Base-by-base conservation (phyloP, 2,329 filamentous ascomycete genomes). In the Myriangium duriaei region DNA sequence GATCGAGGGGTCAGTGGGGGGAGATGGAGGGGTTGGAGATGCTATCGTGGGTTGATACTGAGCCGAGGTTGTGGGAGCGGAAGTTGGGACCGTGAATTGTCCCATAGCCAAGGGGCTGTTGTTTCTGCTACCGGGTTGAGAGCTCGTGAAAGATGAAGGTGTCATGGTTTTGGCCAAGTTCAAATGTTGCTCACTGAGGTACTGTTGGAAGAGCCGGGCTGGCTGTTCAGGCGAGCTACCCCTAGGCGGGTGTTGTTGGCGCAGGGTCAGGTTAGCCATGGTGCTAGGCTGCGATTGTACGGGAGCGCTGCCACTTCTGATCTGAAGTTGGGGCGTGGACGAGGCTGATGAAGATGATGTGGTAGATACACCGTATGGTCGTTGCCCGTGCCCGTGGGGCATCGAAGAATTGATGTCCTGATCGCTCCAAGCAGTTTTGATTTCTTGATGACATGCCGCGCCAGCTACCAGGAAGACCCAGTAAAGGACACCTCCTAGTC, bases 401-500 rank as follows among this genome's bases (percentile, higher is more conserved):
- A 26, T n/a, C 7, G 21, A 7, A 7, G 21, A 7, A 7, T 26
- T 26, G 21, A 26, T 7, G n/a, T 26, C 21, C 7, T 26, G 21
- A 7, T 26, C 21, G 21, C 21, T 26, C 7, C 7, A 7, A 26
- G 21, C n/a, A n/a, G n/a, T 26, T n/a, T 26, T 26, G 7, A 26
- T n/a, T 7, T 26, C 21, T 14, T 49, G 43, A 32, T 51, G 50
- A 15, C 49, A 49, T 6, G 54, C 50, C 4, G 52, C 50, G n/a
- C 49, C 48, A 16, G 50, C 53, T 7, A 58, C 47, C 10, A 56
- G 39, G 1, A 48, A 40, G 12, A 52, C 46, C 47, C 51, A 58
- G 37, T 55, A 51, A 4, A 59, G 45, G 3, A 57, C 50, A 10
- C 56, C 56, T 2, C 50, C 47, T 37, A 57, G 45, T 18, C 49